Conservation (phyloP, 2,329 filamentous ascomycete genomes). For the Xylaria hypoxylon region DNA sequence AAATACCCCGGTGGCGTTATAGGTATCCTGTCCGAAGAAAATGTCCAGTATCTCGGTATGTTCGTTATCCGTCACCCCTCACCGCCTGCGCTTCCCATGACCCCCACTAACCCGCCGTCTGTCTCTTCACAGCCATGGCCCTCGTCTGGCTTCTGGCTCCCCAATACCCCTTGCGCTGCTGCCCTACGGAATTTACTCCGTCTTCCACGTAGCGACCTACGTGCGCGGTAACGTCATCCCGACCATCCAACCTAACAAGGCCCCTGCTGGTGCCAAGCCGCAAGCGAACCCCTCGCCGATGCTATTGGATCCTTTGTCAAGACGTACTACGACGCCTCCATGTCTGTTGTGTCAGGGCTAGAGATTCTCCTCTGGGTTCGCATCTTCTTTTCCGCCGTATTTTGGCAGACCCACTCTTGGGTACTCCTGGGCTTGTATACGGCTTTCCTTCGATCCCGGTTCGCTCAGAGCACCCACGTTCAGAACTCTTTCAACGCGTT, state of each 20-base stretch:
- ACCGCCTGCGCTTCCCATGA: conserved; percentile 23
- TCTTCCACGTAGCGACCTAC: conserved; percentile 99
- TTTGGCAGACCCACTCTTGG: conserved; percentile 93
- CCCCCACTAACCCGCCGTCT: conserved; percentile 32
- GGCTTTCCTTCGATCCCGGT: conserved; percentile 90
- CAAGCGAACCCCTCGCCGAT: conserved; percentile 74
- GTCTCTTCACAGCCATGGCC: conserved; percentile 73
- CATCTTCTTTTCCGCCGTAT: conserved; percentile 80
- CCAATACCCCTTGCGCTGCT: conserved; percentile 89
- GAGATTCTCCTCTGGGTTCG: conserved; percentile 91
- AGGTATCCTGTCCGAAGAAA: conserved; percentile 85
- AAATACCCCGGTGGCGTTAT: conserved; percentile 70
- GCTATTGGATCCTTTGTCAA: conserved; percentile 94
- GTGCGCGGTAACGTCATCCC: conserved; percentile 93
- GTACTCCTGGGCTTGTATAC: conserved; percentile 88
- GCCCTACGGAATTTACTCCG: conserved; percentile 94
- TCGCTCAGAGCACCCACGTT: conserved; percentile 91
- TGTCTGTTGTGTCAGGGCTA: conserved; percentile 89
- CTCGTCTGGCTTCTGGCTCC: conserved; percentile 93
- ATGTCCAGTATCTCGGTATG: conserved; percentile 96
- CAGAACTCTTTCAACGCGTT: conserved; percentile 81
- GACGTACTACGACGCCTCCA: conserved; percentile 96
- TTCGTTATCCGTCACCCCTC: conserved; percentile 44
- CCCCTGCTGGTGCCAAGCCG: conserved; percentile 68
- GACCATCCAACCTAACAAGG: conserved; percentile 77